These are phyloP conservation scores for Podila epigama DNA, from an alignment of 192 early-diverging fungal species.

Conservation along the genomic window DNA sequence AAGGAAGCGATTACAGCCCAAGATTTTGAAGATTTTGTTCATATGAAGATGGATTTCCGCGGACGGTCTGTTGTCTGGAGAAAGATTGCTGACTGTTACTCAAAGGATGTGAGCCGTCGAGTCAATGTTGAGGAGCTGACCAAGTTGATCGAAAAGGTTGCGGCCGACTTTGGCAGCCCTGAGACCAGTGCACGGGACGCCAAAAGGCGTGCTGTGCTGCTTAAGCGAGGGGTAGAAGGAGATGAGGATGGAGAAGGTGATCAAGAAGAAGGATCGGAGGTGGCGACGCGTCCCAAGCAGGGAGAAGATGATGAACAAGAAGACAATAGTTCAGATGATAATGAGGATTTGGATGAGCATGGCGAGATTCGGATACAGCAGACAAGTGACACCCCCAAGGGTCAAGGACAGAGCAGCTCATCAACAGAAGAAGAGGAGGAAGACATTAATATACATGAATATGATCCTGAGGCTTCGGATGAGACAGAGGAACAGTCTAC, in stretches of 20 bases:
- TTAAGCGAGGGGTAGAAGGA: not conserved
- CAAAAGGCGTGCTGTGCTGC: not conserved
- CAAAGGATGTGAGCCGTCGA: slow-evolving; percentile 40
- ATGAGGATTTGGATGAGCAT: slow-evolving; percentile 11
- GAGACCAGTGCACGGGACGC: not conserved
- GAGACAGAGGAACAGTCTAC: not conserved
- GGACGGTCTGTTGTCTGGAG: slow-evolving; percentile 23
- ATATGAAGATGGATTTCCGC: slow-evolving; percentile 42
- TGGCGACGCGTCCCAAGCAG: too few species aligned
- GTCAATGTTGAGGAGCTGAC: slow-evolving; percentile 30
- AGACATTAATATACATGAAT: slow-evolving; percentile 39
- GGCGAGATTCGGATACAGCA: slow-evolving; percentile 18
- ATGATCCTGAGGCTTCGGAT: slow-evolving; percentile 8
- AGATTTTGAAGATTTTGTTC: slow-evolving; percentile 37
- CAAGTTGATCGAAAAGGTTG: slow-evolving; percentile 20
- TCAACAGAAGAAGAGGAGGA: slow-evolving; percentile 4
- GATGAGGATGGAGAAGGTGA: not conserved
- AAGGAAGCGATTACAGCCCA: slow-evolving; percentile 14
- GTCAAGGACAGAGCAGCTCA: not conserved
- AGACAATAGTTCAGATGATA: not conserved
- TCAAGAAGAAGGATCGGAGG: not conserved
- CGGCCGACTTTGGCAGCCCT: slow-evolving; percentile 16
- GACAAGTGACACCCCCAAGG: not conserved
- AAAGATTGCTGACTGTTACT: slow-evolving; percentile 38
- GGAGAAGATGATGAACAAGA: not conserved